phyloP scores from a whole-genome alignment of 2,329 filamentous ascomycete species.

The Colletotrichum abscissum region DNA sequence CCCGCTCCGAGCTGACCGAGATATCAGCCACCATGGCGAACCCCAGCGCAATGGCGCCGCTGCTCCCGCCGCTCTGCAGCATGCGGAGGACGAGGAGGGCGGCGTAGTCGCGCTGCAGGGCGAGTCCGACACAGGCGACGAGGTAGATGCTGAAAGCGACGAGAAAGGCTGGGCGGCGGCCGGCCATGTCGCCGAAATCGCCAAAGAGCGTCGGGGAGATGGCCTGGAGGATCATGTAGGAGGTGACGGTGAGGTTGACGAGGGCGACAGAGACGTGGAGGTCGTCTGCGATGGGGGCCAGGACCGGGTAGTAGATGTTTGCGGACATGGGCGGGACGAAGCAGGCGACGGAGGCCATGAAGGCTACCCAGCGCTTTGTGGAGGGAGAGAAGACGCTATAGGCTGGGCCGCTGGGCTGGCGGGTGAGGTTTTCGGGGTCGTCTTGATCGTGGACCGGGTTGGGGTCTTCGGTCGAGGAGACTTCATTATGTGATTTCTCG shows the following conservation, averaged over 20 bases:
- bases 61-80: slow-evolving; percentile 73
- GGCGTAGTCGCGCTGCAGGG: slow-evolving; percentile 66
- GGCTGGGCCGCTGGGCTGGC: slow-evolving; percentile 47
- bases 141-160: slow-evolving; percentile 68
- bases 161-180: slow-evolving; percentile 71
- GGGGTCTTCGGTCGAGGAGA: not conserved
- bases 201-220: slow-evolving; percentile 71
- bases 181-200: slow-evolving; percentile 69
- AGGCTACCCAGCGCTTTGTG: slow-evolving; percentile 63
- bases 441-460: not conserved
- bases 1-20: slow-evolving; percentile 74
- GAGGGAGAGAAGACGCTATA: slow-evolving; percentile 49
- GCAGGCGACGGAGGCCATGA: slow-evolving; percentile 63
- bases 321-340: slow-evolving; percentile 69
- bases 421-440: slow-evolving; percentile 44
- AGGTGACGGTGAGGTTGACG: slow-evolving; percentile 65
- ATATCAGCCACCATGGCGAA: slow-evolving; percentile 80
- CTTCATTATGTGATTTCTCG: slow-evolving; percentile 13
- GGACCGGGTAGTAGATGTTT: slow-evolving; percentile 65
- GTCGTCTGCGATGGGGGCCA: slow-evolving; percentile 52
- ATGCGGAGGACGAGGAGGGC: slow-evolving; percentile 71
- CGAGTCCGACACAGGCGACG: slow-evolving; percentile 68
- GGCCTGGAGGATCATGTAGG: slow-evolving; percentile 73
- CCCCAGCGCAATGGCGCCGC: slow-evolving; percentile 76
- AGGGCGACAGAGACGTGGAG: slow-evolving; percentile 51